phyloP scores from a whole-genome alignment of 257 asterid species.

The Primulina tabacum region DNA sequence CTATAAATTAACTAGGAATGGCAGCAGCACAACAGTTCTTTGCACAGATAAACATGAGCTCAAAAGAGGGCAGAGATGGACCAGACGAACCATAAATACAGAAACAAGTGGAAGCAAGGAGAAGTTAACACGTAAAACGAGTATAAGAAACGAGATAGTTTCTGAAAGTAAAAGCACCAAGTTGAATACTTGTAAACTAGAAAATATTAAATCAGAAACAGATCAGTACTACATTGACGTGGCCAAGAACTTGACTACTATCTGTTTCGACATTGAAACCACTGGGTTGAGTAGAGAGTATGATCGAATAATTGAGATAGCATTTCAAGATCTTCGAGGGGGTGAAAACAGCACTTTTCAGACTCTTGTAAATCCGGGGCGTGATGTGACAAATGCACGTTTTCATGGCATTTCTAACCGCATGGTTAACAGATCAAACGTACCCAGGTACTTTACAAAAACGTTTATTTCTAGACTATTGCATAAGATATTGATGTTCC shows the following conservation, averaged over 20 bases:
- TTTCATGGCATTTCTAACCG: conserved; percentile 63
- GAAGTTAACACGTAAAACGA: conserved; percentile 30
- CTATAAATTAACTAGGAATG: conserved; percentile 35
- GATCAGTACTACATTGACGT: conserved; percentile 46
- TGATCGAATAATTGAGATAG: conserved; percentile 76
- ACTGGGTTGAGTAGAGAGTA: conserved; percentile 64
- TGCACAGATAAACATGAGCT: conserved; percentile 48
- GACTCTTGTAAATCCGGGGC: conserved; percentile 73
- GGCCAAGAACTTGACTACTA: conserved; percentile 54
- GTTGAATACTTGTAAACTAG: conserved; percentile 28
- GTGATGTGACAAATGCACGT: conserved; percentile 49
- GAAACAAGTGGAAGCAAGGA: conserved; percentile 45
- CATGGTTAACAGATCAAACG: conserved; percentile 64
- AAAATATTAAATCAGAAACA: conserved; percentile 36
- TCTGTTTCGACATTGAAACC: conserved; percentile 83
- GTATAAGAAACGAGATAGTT: conserved; percentile 30
- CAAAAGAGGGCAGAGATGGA: conserved; percentile 61
- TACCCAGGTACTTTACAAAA: conserved; percentile 57
- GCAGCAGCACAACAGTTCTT: conserved; percentile 43
- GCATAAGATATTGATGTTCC: neutral
- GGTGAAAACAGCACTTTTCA: conserved; percentile 84
- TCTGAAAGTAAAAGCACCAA: conserved; percentile 28
- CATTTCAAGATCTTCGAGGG: conserved; percentile 84
- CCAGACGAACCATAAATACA: conserved; percentile 45
- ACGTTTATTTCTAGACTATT: neutral